Base-by-base conservation (phyloP, 345 rosid genomes). In the Salix koriyanagi region DNA sequence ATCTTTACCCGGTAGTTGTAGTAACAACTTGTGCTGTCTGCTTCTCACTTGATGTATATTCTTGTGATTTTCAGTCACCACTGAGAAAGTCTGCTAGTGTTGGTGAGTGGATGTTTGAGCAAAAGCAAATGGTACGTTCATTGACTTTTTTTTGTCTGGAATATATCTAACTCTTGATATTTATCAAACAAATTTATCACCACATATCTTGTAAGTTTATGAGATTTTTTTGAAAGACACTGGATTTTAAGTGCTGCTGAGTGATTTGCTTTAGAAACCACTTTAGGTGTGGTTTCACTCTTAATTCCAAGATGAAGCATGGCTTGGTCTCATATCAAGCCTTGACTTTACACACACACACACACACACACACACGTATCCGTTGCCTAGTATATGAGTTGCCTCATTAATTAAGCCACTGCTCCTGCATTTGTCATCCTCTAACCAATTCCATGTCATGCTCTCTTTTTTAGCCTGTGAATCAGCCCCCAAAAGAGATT, bases 71-170 rank as follows among this genome's bases (percentile, higher is more conserved):
- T 71, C 88, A 96, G 98, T 90, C 99, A n/a, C 88, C 97, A 64
- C 84, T 96, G 75, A 88, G 91, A 83, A 96, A 94, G 82, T 93
- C 99, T 83, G 99, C 99, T 26, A 94, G 99, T 26, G 97, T 92
- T 3, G 98, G 97, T 74, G 97, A 94, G 48, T 94, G 99, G 98
- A 84, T 85, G 36, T 83, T 83, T 72, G 97, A 91, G 39, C 79
- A 95, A 71, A 92, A 88, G 78, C 89, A 78, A 85, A 83, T 74
- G 88, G 96, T 94, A 75, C 30, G 91, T 84, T 26, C 54, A 11
- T 64, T 76, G 70, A 50, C 6, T 28, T 69, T 69, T 41, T 32
- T 74, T 79, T 42, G 25, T 60, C 61, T 67, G 6, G 6, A 32
- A 34, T 44, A 14, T 74, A 30, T 64, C n/a, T 28, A 62, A 32